Evolutionary conservation across 1,284 basidiomycete genomes (phyloP).

Genomic region (Exobasidium cylindrosporum): DNA sequence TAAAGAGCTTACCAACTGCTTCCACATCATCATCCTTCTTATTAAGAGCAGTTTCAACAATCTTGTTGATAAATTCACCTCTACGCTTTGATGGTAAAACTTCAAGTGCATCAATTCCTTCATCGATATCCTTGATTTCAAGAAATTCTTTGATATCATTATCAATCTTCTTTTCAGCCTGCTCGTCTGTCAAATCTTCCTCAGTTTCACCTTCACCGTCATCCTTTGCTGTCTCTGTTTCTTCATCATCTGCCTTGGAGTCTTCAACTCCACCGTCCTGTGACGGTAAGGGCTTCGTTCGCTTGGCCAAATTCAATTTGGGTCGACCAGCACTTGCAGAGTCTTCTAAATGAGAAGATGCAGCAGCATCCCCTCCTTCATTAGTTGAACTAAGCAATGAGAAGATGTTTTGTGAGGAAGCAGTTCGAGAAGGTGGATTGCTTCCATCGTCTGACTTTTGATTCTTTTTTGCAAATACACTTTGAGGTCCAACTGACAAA

Average conservation of each 20-base stretch:
- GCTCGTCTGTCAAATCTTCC: constrained; percentile 62
- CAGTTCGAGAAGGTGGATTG: constrained; percentile 71
- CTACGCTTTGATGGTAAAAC: constrained; percentile 67
- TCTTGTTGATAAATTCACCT: constrained; percentile 68
- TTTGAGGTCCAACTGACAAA: constrained; percentile 63
- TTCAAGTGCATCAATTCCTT: constrained; percentile 68
- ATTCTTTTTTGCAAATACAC: constrained; percentile 68
- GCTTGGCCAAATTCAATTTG: constrained; percentile 68
- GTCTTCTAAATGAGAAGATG: constrained; percentile 7
- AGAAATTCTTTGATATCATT: constrained; percentile 59
- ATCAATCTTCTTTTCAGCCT: constrained; percentile 72
- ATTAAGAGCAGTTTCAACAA: constrained; percentile 71
- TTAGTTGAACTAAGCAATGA: constrained; percentile 38
- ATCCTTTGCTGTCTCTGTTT: constrained; percentile 53
- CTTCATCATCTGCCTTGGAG: constrained; percentile 22
- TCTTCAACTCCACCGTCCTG: constrained; percentile 22
- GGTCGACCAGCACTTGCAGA: constrained; percentile 60
- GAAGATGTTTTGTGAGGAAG: constrained; percentile 83
- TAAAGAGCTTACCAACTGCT: constrained; percentile 54
- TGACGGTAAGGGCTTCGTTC: constrained; percentile 61
- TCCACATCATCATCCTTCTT: constrained; percentile 79
- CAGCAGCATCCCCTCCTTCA: constrained; percentile 26
- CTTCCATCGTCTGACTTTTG: constrained; percentile 59
- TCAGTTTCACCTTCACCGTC: constrained; percentile 56
- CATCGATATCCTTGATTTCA: constrained; percentile 68